A percentile compares a stretch with the other conserved stretches of the same genome.
phyloP scores from a whole-genome alignment of 2,329 filamentous ascomycete genomes.

The Colletotrichum caudatum region DNA sequence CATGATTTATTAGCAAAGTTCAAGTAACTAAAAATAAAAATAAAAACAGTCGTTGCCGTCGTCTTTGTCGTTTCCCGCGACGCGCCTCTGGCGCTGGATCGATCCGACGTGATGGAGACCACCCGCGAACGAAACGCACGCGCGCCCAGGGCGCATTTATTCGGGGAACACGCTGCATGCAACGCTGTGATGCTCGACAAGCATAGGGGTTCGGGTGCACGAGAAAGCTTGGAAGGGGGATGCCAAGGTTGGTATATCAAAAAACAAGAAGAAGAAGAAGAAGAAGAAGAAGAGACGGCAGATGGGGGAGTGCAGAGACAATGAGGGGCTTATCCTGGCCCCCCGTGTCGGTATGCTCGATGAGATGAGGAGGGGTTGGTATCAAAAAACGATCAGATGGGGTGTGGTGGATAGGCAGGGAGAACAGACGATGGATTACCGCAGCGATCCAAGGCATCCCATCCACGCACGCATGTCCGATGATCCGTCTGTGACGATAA shows the following conservation, averaged over 20 bases:
- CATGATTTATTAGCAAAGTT: too few relatives aligned
- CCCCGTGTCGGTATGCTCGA: background rate
- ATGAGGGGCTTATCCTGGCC: constrained; percentile 13
- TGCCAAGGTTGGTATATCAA: background rate
- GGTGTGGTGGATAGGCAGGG: background rate
- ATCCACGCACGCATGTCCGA: constrained; percentile 17
- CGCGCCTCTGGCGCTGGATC: background rate
- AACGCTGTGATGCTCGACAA: background rate
- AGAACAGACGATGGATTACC: background rate
- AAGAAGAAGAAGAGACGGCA: background rate
- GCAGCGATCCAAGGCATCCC: constrained; percentile 15
- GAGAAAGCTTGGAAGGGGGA: background rate
- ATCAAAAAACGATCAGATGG: background rate
- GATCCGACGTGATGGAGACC: background rate
- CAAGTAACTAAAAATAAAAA: background rate
- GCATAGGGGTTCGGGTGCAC: background rate
- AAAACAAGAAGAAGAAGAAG: background rate
- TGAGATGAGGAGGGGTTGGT: background rate
- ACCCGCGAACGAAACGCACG: background rate
- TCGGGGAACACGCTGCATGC: constrained; percentile 3
- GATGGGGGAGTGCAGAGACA: background rate
- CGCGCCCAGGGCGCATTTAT: background rate
- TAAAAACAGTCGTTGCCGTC: background rate
- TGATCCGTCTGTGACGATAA: background rate
- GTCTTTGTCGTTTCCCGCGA: constrained; percentile 5